These are phyloP conservation scores for Candida railenensis DNA, from an alignment of 805 yeast genomes.

Conservation along the genomic window DNA sequence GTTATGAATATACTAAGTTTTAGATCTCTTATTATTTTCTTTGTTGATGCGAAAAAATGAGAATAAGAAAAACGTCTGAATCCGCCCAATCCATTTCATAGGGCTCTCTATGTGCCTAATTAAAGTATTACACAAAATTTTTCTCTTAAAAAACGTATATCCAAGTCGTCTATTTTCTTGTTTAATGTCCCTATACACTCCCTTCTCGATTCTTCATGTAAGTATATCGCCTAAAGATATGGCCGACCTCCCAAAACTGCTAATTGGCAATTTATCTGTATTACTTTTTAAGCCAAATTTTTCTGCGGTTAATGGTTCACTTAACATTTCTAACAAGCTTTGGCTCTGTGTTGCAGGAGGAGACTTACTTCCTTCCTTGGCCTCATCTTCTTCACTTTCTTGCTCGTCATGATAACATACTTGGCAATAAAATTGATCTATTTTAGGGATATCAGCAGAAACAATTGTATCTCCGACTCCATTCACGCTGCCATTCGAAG, in stretches of 20 bases:
- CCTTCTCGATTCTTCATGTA: not conserved
- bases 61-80: not conserved
- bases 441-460: not conserved
- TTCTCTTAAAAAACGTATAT: not conserved
- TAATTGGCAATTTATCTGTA: constrained; percentile 18
- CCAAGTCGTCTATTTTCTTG: not conserved
- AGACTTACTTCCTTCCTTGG: constrained; percentile 1
- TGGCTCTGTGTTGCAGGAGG: constrained; percentile 3
- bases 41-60: not conserved
- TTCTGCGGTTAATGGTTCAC: constrained; percentile 30
- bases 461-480: not conserved
- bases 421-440: constrained; percentile 4
- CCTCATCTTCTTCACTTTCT: not conserved
- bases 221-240: constrained; percentile 2
- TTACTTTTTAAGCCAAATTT: constrained; percentile 29
- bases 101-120: too few species aligned
- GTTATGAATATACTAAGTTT: not conserved
- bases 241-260: not conserved
- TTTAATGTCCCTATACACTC: not conserved
- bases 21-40: not conserved
- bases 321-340: constrained; percentile 20
- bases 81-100: not conserved
- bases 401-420: constrained; percentile 1
- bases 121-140: not conserved
- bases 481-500: not conserved